Conservation (phyloP, 176 grass and related monocot species). For the Leersia perrieri region DNA sequence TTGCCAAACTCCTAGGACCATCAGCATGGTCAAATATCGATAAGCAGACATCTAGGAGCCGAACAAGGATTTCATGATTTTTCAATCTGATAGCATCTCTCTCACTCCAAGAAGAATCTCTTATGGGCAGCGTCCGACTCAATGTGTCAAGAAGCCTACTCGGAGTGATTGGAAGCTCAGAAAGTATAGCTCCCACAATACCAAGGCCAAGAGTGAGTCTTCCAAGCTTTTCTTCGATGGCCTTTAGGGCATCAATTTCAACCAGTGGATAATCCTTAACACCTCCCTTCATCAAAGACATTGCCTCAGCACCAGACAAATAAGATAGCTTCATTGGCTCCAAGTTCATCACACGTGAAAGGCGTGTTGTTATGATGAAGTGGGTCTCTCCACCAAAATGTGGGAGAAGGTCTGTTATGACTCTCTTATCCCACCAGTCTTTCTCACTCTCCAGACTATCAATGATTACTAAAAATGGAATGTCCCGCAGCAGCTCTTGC, state of each 20-base stretch:
- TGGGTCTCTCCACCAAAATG: constrained; percentile 88
- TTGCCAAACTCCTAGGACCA: constrained; percentile 77
- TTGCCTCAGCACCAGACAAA: constrained; percentile 83
- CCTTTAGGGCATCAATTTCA: constrained; percentile 84
- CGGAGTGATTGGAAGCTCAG: constrained; percentile 87
- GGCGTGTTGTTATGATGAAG: constrained; percentile 85
- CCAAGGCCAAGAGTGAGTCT: constrained; percentile 77
- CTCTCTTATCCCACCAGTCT: constrained; percentile 91
- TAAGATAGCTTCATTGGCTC: constrained; percentile 96
- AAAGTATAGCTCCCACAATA: constrained; percentile 88
- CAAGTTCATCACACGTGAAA: constrained; percentile 75
- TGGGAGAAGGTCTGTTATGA: constrained; percentile 78
- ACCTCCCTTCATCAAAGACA: constrained; percentile 91
- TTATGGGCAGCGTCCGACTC: constrained; percentile 73
- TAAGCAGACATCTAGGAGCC: constrained; percentile 82
- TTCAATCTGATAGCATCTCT: constrained; percentile 62
- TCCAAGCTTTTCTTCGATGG: constrained; percentile 87
- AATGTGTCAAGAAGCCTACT: constrained; percentile 88
- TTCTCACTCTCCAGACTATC: constrained; percentile 95
- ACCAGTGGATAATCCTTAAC: constrained; percentile 69
- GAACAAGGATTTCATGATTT: constrained; percentile 62
- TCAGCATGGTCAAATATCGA: constrained; percentile 97
- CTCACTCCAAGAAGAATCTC: constrained; percentile 67
- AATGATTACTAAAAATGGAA: constrained; percentile 92
- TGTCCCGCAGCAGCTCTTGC: constrained; percentile 81